Evolutionary conservation across 805 yeast genomes (phyloP).

Genomic region (Dipodascus geniculatus): DNA sequence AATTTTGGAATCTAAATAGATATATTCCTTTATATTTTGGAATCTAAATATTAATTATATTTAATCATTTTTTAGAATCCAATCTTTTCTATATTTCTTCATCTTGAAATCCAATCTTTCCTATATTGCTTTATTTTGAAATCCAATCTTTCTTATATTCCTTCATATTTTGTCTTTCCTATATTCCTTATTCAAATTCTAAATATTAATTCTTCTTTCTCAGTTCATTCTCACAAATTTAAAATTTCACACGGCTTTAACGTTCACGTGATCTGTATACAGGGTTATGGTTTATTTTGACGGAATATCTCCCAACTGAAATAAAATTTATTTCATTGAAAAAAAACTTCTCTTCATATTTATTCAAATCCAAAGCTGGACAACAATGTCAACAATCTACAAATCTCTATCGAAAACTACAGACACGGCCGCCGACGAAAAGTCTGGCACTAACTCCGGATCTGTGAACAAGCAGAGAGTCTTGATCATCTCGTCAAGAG

Average conservation of each 20-base stretch:
- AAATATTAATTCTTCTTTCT: no score
- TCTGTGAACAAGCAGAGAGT: conserved; percentile 82
- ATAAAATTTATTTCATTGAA: conserved; percentile 1
- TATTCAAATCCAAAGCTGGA: background rate
- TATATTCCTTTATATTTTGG: no score
- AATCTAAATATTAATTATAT: no score
- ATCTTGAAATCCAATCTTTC: no score
- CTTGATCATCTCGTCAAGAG: conserved; percentile 82
- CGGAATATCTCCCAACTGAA: background rate
- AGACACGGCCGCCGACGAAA: conserved; percentile 19
- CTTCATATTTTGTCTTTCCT: no score
- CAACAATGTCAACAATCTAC: conserved; percentile 55
- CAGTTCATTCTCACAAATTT: no score
- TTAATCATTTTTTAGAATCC: no score
- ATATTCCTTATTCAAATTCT: no score
- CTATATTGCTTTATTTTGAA: no score
- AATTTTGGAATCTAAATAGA: no score
- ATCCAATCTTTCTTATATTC: no score
- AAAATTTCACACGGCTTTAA: background rate
- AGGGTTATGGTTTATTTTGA: background rate
- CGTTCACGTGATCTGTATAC: background rate
- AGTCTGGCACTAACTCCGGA: conserved; percentile 21
- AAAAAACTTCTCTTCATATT: background rate
- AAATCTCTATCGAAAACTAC: conserved; percentile 46
- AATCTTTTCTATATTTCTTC: no score